phyloP scores from a whole-genome alignment of 2,329 filamentous ascomycete genomes.

The Rhynchosporium secalis region DNA sequence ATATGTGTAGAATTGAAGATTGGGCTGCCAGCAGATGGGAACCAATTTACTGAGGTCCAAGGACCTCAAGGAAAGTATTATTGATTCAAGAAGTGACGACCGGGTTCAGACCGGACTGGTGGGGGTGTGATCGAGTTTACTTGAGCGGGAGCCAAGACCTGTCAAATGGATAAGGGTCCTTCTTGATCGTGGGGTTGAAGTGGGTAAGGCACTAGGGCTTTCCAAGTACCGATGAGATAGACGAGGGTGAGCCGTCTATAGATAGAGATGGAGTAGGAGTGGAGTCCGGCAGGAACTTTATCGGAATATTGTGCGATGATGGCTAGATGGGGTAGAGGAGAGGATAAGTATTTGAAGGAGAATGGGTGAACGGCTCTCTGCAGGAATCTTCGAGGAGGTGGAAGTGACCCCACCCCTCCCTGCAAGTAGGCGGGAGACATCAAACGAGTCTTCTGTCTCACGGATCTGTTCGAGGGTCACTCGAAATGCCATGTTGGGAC shows the following conservation, averaged over 20 bases:
- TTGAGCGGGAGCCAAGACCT: constrained; percentile 5
- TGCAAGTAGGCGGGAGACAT: constrained; percentile 13
- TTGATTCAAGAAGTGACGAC: constrained; percentile 6
- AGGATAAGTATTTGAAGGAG: constrained; percentile 21
- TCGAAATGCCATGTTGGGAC: constrained; percentile 4
- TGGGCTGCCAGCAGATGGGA: neutral
- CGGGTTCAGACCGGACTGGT: constrained; percentile 2
- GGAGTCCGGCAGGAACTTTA: neutral
- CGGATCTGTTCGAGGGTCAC: constrained; percentile 25
- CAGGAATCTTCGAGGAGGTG: neutral
- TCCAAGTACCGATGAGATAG: neutral
- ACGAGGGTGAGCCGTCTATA: neutral
- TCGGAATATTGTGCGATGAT: constrained; percentile 12
- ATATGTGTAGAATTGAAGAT: neutral
- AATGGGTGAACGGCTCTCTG: neutral
- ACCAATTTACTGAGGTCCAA: neutral
- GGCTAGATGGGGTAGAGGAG: neutral
- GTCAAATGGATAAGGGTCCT: constrained; percentile 5
- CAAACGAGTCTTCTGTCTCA: constrained; percentile 21
- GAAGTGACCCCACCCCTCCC: neutral
- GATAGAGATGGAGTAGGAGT: neutral
- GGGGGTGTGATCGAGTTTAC: constrained; percentile 1
- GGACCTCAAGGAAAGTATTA: neutral
- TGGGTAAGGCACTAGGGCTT: neutral
- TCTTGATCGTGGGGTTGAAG: constrained; percentile 1